Percentiles rank a stretch among this genome's conserved stretches.
These are phyloP conservation scores for Kalmusia sp. DNA, from an alignment of 2,329 filamentous ascomycete genomes.

Conservation along the genomic window DNA sequence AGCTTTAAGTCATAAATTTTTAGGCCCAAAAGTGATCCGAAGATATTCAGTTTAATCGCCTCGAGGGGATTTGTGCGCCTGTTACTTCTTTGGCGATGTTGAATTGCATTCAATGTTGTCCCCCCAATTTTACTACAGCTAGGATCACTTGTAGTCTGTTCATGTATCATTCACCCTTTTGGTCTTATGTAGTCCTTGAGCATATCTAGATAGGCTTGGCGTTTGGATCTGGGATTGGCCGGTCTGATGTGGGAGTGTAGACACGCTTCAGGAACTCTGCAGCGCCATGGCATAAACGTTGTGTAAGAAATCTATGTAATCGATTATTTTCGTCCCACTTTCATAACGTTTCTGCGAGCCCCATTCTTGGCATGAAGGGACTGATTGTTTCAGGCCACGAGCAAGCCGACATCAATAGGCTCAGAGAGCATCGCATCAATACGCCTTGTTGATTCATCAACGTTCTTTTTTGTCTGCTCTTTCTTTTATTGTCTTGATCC, in stretches of 20 bases:
- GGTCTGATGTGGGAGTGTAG: neutral
- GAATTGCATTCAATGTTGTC: constrained; percentile 13
- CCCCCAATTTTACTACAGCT: neutral
- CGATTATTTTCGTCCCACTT: too few relatives aligned
- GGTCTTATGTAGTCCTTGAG: neutral
- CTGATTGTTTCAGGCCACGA: too few relatives aligned
- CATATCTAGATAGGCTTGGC: constrained; percentile 11
- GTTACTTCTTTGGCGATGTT: constrained; percentile 9
- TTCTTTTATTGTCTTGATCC: too few relatives aligned
- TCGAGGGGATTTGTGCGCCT: neutral
- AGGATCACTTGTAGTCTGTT: neutral
- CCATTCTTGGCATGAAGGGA: too few relatives aligned
- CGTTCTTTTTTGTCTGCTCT: too few relatives aligned
- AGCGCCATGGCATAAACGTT: neutral
- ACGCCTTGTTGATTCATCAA: too few relatives aligned
- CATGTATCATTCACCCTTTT: constrained; percentile 8
- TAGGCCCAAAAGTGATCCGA: constrained; percentile 15
- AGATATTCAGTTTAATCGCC: constrained; percentile 13
- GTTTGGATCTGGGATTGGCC: constrained; percentile 8
- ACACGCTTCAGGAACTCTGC: neutral
- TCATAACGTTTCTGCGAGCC: too few relatives aligned
- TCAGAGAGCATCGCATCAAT: too few relatives aligned
- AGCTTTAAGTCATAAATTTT: constrained; percentile 65
- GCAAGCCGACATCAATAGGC: too few relatives aligned
- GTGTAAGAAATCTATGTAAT: constrained; percentile 4